Percentiles rank a stretch among this genome's conserved stretches.
These are phyloP conservation scores for Salix dunnii DNA, from an alignment of 345 rosid species.

Conservation along the genomic window DNA sequence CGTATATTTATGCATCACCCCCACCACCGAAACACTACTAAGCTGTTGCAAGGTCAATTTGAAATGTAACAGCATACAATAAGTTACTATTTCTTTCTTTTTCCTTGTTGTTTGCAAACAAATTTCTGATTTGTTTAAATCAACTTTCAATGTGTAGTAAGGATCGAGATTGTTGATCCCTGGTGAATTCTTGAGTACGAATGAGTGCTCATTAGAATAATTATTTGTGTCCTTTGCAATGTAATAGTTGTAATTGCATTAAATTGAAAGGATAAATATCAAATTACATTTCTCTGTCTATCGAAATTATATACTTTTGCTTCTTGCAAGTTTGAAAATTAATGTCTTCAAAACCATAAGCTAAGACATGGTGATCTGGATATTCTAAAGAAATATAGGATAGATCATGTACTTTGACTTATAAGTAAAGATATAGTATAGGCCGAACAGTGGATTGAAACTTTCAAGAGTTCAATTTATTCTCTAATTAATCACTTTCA, in stretches of 20 bases:
- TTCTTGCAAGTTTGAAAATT: neutral
- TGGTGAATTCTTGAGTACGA: neutral
- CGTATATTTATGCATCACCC: neutral
- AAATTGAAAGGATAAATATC: neutral
- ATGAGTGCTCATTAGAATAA: neutral
- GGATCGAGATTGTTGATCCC: neutral
- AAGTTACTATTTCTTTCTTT: neutral
- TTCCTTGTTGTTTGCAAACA: no score
- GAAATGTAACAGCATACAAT: neutral
- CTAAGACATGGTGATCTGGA: neutral
- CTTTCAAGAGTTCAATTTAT: no score
- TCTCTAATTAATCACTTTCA: no score
- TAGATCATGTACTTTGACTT: neutral
- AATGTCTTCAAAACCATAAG: neutral
- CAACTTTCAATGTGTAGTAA: no score
- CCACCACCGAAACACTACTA: conserved; percentile 2
- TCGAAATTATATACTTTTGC: no score
- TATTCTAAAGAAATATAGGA: neutral
- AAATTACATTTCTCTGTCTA: neutral
- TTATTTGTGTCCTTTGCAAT: neutral
- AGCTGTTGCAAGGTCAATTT: neutral
- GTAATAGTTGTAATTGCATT: neutral
- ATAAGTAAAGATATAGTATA: no score
- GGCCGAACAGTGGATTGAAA: neutral
- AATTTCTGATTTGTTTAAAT: no score